Conservation (phyloP, 139 green algal species). For the Auxenochlorella pyrenoidosa region DNA sequence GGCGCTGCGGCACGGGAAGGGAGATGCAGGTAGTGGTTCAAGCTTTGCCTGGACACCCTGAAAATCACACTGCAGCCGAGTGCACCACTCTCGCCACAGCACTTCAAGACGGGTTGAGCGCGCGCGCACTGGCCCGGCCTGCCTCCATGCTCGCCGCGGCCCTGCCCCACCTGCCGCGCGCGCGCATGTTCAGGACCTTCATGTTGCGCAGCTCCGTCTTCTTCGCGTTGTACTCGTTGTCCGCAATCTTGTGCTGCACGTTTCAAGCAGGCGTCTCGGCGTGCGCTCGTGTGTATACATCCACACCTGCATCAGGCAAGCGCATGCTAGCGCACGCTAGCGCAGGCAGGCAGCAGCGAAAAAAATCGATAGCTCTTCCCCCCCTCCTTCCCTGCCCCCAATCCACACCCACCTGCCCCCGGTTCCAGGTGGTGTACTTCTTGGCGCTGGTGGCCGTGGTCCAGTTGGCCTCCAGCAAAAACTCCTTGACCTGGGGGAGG, state of each 20-base stretch:
- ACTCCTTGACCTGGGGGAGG: slow-evolving; percentile 70
- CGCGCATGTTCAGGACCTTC: slow-evolving; percentile 38
- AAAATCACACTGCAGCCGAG: too few relatives aligned
- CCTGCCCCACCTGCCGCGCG: slow-evolving; percentile 17
- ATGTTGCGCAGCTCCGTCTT: slow-evolving; percentile 23
- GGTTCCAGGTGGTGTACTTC: slow-evolving; percentile 44
- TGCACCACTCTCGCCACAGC: too few relatives aligned
- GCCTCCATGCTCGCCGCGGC: neutral
- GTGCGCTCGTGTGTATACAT: too few relatives aligned
- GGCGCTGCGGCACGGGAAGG: neutral
- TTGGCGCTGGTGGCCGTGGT: slow-evolving; percentile 39
- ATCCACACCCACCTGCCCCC: neutral
- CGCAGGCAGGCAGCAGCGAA: too few relatives aligned
- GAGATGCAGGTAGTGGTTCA: too few relatives aligned
- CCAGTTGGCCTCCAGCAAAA: slow-evolving; percentile 54
- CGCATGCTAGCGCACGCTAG: too few relatives aligned
- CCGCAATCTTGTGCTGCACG: slow-evolving; percentile 21
- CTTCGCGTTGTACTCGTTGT: slow-evolving; percentile 53
- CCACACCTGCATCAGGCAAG: too few relatives aligned
- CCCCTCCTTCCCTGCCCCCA: too few relatives aligned
- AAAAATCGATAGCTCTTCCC: too few relatives aligned
- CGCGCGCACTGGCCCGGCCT: neutral
- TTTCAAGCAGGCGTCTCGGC: too few relatives aligned
- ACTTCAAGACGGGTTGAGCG: neutral
- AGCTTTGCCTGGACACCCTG: too few relatives aligned